Percentiles rank a stretch among this genome's conserved stretches.
phyloP scores from a whole-genome alignment of 2,329 filamentous ascomycete genomes.

The Tolypocladium nubicola region DNA sequence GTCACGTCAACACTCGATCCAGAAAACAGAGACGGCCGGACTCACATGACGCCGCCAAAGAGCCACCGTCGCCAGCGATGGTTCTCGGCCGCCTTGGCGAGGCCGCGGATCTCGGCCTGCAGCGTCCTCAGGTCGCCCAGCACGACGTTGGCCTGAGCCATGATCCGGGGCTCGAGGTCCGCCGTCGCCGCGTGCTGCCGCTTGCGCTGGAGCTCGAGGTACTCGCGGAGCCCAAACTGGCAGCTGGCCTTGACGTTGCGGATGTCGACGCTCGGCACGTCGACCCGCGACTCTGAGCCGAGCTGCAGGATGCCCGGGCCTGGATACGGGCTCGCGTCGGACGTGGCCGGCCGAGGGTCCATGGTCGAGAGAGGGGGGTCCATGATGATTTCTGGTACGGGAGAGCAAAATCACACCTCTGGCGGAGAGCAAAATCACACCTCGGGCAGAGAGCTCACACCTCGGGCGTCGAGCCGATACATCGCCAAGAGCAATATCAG shows the following conservation, averaged over 20 bases:
- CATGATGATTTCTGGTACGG: too few relatives aligned
- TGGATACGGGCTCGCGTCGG: conserved; percentile 5
- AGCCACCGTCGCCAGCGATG: conserved; percentile 43
- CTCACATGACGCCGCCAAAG: conserved; percentile 41
- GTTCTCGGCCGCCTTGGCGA: conserved; percentile 33
- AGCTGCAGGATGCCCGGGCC: conserved; percentile 8
- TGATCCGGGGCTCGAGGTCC: conserved; percentile 31
- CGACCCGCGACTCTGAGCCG: conserved; percentile 9
- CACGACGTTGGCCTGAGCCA: conserved; percentile 29
- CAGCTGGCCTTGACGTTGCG: conserved; percentile 19
- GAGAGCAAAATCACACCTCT: too few relatives aligned
- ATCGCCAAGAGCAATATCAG: too few relatives aligned
- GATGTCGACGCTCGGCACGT: conserved; percentile 14
- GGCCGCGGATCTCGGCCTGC: conserved; percentile 29
- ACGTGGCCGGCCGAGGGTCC: conserved; percentile 6
- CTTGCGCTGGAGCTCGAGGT: conserved; percentile 20
- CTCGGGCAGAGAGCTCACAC: too few relatives aligned
- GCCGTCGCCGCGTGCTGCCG: conserved; percentile 17
- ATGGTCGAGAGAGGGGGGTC: neutral
- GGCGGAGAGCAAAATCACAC: too few relatives aligned
- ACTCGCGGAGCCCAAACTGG: conserved; percentile 25
- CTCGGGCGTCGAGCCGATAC: too few relatives aligned
- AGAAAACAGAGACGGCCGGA: conserved; percentile 3
- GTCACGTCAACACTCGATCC: neutral
- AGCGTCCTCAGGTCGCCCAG: conserved; percentile 33